Base-by-base conservation (phyloP, 768 basidiomycete species). In the Lepiota brunneoincarnata region DNA sequence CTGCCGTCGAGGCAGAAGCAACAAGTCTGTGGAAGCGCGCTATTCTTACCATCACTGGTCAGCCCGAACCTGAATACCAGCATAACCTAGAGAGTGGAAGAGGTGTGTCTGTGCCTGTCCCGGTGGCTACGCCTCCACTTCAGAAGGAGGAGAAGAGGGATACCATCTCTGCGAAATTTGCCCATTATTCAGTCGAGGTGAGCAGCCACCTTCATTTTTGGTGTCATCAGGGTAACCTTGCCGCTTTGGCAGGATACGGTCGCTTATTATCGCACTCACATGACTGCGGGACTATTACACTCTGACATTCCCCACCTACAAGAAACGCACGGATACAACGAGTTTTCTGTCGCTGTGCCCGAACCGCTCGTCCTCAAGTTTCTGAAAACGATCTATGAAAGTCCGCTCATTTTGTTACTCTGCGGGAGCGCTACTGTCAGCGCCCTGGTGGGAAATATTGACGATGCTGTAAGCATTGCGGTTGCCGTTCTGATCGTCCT, bases 361-460 rank as follows among this genome's bases (percentile, higher is more conserved):
- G 93, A 97, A 63, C 87, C 91, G 0, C 69, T 87, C 7, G 71
- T 87, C 37, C 70, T 94, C 65, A 97, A 97, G 71, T 98, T 98
- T 66, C 85, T 87, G 12, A 94, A 95, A 69, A 95, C 90, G 34
- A 93, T 98, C 46, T 97, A 95, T 69, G 95, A 98, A 72, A 92
- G 86, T 64, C 95, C 96, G 1, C 73, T 98, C 2, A 97, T 96
- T 64, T 73, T 98, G 20, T 76, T 98, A 2, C 75, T 98, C 34
- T 88, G 96, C 56, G 96, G 84, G 23, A 97, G 94, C 65, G 94
- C 95, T 0, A 75, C 81, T 15, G 84, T 98, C 37, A 95, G 93
- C 64, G 91, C 89, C 2, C 65, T 93, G 44, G 91, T 98, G 85
- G 96, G 96, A n/a, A 96, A 97, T 63, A 72, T 90, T 34, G 93